Conservation (phyloP, 1,284 basidiomycete genomes). For the Mycena sp. region DNA sequence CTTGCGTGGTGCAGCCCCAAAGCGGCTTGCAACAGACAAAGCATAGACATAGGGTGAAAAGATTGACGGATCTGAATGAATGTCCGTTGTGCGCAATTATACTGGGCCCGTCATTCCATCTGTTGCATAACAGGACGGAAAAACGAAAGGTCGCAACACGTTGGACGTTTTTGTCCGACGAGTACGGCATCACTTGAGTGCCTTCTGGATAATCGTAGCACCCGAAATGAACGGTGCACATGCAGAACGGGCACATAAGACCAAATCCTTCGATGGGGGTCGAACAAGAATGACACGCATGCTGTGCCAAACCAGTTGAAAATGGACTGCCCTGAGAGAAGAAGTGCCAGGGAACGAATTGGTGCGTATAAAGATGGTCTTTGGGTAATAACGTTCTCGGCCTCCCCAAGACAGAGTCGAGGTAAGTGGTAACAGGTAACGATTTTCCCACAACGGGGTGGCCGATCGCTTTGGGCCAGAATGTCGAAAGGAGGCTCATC, state of each 20-base stretch:
- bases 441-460: constrained; percentile 69
- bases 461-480: constrained; percentile 77
- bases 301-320: constrained; percentile 51
- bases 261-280: constrained; percentile 67
- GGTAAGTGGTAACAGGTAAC: constrained; percentile 51
- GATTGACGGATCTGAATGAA: constrained; percentile 65
- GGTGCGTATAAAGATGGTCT: constrained; percentile 62
- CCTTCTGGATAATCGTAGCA: constrained; percentile 80
- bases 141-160: constrained; percentile 72
- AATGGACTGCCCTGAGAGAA: constrained; percentile 43
- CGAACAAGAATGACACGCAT: constrained; percentile 66
- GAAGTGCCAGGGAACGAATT: constrained; percentile 78
- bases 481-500: constrained; percentile 63
- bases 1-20: constrained; percentile 78
- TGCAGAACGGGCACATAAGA: constrained; percentile 73
- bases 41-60: constrained; percentile 81
- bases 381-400: constrained; percentile 17
- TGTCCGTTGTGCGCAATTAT: constrained; percentile 53
- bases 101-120: constrained; percentile 43
- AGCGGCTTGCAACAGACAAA: constrained; percentile 73
- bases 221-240: constrained; percentile 74
- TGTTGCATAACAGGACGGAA: constrained; percentile 57
- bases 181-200: constrained; percentile 65
- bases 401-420: constrained; percentile 34
- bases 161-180: constrained; percentile 57